Conservation (phyloP, 2,329 filamentous ascomycete genomes). For the Colletotrichum sidae region DNA sequence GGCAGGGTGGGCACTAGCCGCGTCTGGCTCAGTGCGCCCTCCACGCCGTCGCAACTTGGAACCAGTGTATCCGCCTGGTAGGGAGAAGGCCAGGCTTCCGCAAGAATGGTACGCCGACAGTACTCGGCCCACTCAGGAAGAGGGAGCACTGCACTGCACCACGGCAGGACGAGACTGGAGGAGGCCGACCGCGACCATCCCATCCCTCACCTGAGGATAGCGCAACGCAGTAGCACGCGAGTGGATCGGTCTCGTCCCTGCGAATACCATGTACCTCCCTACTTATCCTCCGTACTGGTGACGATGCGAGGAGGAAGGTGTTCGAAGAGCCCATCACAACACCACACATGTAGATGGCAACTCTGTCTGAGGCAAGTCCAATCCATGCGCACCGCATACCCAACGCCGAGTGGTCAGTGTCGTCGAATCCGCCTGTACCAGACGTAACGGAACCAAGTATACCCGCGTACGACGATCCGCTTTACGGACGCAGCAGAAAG, state of each 20-base stretch:
- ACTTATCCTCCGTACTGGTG: neutral
- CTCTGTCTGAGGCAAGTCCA: neutral
- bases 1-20: conserved; percentile 30
- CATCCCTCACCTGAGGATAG: conserved; percentile 26
- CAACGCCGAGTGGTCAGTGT: conserved; percentile 1
- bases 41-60: conserved; percentile 11
- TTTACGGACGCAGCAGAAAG: conserved; percentile 11
- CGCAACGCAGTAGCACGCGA: conserved; percentile 24
- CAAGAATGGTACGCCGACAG: conserved; percentile 8
- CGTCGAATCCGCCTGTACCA: neutral
- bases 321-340: neutral
- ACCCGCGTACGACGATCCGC: conserved; percentile 7
- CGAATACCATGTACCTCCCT: conserved; percentile 5
- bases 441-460: conserved; percentile 11
- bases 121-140: conserved; percentile 16
- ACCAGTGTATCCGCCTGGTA: conserved; percentile 21
- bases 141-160: neutral
- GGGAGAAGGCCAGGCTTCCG: conserved; percentile 11
- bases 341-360: too few relatives aligned
- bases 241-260: conserved; percentile 28
- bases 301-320: conserved; percentile 8
- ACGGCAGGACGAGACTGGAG: conserved; percentile 20
- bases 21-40: conserved; percentile 25
- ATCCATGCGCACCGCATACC: neutral
- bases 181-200: neutral